These are phyloP conservation scores for Eutypella sp. DNA, from an alignment of 2,329 filamentous ascomycete species.

Conservation along the genomic window DNA sequence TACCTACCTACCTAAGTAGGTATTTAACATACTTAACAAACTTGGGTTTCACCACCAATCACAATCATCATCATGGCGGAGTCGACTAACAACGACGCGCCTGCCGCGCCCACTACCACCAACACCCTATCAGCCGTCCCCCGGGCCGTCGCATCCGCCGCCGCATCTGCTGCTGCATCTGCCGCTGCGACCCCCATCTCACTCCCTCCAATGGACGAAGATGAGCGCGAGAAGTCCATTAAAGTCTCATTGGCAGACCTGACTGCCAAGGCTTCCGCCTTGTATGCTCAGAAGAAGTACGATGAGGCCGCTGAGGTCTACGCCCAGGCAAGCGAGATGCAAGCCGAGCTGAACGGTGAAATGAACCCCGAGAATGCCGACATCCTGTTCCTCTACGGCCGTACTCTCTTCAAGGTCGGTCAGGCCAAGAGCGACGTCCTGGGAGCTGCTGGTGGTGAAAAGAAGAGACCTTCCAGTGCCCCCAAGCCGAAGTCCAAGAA, in stretches of 20 bases:
- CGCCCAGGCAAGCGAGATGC: constrained; percentile 81
- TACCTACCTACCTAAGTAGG: neutral
- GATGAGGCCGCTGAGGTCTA: constrained; percentile 81
- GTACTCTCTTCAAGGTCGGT: constrained; percentile 88
- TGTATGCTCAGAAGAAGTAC: constrained; percentile 88
- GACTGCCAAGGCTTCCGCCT: constrained; percentile 71
- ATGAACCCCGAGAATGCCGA: constrained; percentile 88
- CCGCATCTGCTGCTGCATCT: constrained; percentile 17
- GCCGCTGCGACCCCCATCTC: constrained; percentile 25
- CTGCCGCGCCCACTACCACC: too few relatives aligned
- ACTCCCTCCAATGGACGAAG: constrained; percentile 29
- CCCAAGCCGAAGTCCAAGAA: constrained; percentile 34
- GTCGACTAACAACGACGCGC: constrained; percentile 22
- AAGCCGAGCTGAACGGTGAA: constrained; percentile 88
- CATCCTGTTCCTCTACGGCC: constrained; percentile 89
- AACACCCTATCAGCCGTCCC: too few relatives aligned
- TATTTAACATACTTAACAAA: neutral
- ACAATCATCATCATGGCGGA: constrained; percentile 23
- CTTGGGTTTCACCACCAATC: neutral
- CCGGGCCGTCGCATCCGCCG: constrained; percentile 23
- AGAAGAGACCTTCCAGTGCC: constrained; percentile 39
- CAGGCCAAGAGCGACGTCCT: constrained; percentile 93
- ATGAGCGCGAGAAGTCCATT: constrained; percentile 43
- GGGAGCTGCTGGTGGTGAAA: constrained; percentile 63
- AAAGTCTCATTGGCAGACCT: constrained; percentile 71